Evolutionary conservation across 2,329 filamentous ascomycete genomes (phyloP), one percentile per base, ranked within the genome.

Genomic region (Aspergillus proliferans): DNA sequence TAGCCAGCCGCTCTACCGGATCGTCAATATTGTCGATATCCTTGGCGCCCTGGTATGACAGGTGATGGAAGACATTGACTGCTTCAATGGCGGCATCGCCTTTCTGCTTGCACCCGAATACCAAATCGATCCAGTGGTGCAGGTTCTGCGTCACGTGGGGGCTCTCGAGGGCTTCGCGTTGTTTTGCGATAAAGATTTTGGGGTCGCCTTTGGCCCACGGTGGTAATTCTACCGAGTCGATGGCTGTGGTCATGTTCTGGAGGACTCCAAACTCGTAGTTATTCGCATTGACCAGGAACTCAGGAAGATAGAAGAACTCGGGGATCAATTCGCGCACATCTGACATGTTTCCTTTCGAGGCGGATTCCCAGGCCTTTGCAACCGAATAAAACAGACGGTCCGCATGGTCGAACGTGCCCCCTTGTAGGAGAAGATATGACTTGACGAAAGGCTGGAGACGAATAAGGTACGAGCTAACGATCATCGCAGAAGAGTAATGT

Each of bases 401-500:
- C 1, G 93, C 89, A 63, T 98, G 92, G 64, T 98, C 93, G 63
- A 97, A 98, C 36, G 82, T 88, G 4, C 92, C 92, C n/a, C 93
- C 93, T 68, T 98, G 93, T 1, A 98, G 80, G 7, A 97, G 76
- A 18, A 97, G 82, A 63, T 95, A 97, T 0, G 93, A 95, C 59
- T 97, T 89, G 21, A 96, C 92, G 65, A 97, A 98, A 0, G 93
- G 93, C 45, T 95, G 92, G 14, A 98, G 77, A 15, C 93, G 86
- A 60, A 98, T 96, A 38, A 98, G 79, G 62, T 96, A 98, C 0
- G 91, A 96, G 10, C 90, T 90, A 6, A 98, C 93, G 51, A 95
- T 96, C 93, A 97, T 98, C 6, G 93, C 93, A 2, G 93, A 97
- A 1, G 93, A 97, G 68, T 98, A 98, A 66, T 98, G 94, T 0